Evolutionary conservation across 2,329 filamentous ascomycete species (phyloP), one percentile per base, ranked within the genome.

Genomic region (Botrytis medusae): DNA sequence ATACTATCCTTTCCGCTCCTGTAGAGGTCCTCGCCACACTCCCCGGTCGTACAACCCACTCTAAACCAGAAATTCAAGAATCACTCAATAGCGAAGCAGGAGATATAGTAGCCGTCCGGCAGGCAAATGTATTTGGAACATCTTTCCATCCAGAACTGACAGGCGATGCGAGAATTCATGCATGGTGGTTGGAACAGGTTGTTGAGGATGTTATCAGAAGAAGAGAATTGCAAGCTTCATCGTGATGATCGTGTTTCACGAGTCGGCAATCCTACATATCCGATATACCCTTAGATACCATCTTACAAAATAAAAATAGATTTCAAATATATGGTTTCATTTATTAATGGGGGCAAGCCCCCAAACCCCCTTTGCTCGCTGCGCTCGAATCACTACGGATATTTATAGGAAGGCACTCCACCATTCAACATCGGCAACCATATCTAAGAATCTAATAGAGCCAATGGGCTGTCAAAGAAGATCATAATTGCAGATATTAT

Each of bases 91-190:
- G 77, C 8, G 83, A 83, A 61, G 87, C 86, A 4, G 89, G 91
- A 2, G 93, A 97, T 77, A 95, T 98, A 69, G 90, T 98, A 69
- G 95, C 95, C 0, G 93, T 98, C 48, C 87, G 89, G 76, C 95
- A 98, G 83, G 93, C 92, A 0, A 98, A 98, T 82, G 92, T 97
- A 0, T 92, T 98, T 78, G 96, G 94, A 6, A 98, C 93, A 4
- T 98, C 95, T 79, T 99, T 98, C 81, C 96, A 98, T 79, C 96
- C 96, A 0, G 96, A 99, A 82, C 82, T 99, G 82, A 98, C 95
- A 0, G 88, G 90, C 12, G 96, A 99, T 83, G 85, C 90, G 73
- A 88, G 96, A 72, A 97, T 98, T 79, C 96, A 99, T 82, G 87
- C 89, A 7, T 98, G 96, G 96, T 99, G 96, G 96, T 80, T 99